phyloP scores from a whole-genome alignment of 2,329 filamentous ascomycete species.

The Paecilomyces sp. region DNA sequence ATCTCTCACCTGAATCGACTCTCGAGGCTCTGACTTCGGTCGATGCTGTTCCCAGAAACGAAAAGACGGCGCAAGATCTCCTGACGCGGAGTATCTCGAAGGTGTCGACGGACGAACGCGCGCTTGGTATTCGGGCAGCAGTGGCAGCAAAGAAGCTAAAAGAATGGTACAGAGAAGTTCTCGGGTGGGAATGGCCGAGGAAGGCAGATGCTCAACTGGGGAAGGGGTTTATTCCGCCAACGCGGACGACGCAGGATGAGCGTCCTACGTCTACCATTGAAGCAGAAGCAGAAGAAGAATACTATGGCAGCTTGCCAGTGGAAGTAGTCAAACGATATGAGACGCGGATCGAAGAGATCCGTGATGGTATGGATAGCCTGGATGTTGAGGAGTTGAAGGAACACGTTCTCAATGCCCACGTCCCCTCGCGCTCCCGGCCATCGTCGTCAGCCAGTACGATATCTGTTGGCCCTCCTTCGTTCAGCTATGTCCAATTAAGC shows the following conservation, averaged over 20 bases:
- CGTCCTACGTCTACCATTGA: slow-evolving; percentile 16
- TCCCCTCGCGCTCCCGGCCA: slow-evolving; percentile 54
- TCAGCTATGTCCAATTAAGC: slow-evolving; percentile 64
- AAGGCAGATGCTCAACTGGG: slow-evolving; percentile 28
- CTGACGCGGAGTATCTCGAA: slow-evolving; percentile 46
- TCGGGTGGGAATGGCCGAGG: slow-evolving; percentile 52
- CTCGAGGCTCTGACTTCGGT: slow-evolving; percentile 42
- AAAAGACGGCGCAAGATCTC: slow-evolving; percentile 30
- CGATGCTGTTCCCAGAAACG: slow-evolving; percentile 32
- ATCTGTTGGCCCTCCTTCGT: slow-evolving; percentile 31
- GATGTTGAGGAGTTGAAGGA: slow-evolving; percentile 71
- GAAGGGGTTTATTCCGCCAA: slow-evolving; percentile 34
- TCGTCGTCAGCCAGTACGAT: slow-evolving; percentile 36
- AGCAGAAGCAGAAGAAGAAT: slow-evolving; percentile 29
- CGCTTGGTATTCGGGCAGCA: slow-evolving; percentile 53
- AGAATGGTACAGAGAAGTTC: slow-evolving; percentile 53
- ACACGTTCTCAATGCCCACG: slow-evolving; percentile 76
- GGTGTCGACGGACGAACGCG: slow-evolving; percentile 50
- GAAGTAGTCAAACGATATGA: slow-evolving; percentile 63
- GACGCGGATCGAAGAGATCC: slow-evolving; percentile 65
- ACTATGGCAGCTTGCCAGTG: slow-evolving; percentile 65
- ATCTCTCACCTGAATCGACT: slow-evolving; percentile 48
- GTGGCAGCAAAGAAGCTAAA: slow-evolving; percentile 52
- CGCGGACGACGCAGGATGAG: slow-evolving; percentile 2
- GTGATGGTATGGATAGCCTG: slow-evolving; percentile 36